phyloP scores from a whole-genome alignment of 495 filamentous ascomycete species.

The Cladorrhinum samala region DNA sequence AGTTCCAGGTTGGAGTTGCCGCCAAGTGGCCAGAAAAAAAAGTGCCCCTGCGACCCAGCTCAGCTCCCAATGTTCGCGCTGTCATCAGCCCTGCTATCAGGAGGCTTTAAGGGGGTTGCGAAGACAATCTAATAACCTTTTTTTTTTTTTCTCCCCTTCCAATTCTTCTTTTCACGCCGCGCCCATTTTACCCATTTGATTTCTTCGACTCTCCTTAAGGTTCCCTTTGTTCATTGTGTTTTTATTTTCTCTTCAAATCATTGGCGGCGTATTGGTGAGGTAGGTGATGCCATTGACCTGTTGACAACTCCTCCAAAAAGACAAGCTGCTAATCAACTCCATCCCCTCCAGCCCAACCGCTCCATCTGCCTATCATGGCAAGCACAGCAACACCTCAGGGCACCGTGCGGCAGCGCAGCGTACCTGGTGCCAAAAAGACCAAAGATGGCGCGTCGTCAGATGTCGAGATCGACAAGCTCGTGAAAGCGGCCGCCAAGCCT shows the following conservation, averaged over 20 bases:
- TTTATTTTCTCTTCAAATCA: conserved; percentile 4
- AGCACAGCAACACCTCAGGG: conserved; percentile 35
- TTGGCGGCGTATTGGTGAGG: conserved; percentile 6
- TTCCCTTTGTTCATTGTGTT: conserved; percentile 10
- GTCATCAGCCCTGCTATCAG: conserved; percentile 14
- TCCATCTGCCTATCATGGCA: background rate
- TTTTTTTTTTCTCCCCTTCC: background rate
- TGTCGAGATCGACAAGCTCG: conserved; percentile 40
- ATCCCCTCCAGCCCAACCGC: conserved; percentile 5
- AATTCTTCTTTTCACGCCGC: background rate
- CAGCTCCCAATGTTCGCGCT: conserved; percentile 2
- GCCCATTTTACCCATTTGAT: conserved; percentile 3
- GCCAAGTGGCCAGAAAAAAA: conserved; percentile 31
- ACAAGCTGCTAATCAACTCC: conserved; percentile 4
- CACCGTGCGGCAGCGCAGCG: conserved; percentile 50
- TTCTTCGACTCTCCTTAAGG: conserved; percentile 19
- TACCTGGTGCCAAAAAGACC: conserved; percentile 41
- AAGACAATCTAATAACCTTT: conserved; percentile 10
- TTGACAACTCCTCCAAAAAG: background rate
- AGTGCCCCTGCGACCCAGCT: conserved; percentile 8
- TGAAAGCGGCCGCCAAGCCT: conserved; percentile 23
- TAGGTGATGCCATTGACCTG: conserved; percentile 3
- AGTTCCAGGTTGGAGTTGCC: background rate
- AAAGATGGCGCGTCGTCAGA: conserved; percentile 36
- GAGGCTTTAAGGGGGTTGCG: conserved; percentile 15